Base-by-base conservation (phyloP, 331 rosid species). In the Malus hybrid region DNA sequence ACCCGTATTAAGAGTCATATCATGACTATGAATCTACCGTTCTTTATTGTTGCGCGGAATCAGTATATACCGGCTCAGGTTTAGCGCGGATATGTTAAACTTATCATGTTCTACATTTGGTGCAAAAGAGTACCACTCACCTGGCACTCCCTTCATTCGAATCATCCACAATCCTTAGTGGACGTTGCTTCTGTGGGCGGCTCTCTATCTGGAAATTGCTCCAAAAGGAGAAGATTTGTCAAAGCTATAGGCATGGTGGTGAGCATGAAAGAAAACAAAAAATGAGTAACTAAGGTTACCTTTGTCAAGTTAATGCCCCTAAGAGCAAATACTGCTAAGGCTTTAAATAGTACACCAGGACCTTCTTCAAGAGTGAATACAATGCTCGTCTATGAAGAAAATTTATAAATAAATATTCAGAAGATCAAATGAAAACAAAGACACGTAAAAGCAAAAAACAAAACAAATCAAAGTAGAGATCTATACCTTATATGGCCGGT, bases 291-390 rank as follows among this genome's bases (percentile, higher is more conserved):
- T 55, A 72, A 69, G 53, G 75, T 30, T 71, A 89, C 97, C 94
- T 91, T 93, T 30, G 87, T 75, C 82, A 93, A 83, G 84, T 80
- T 89, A 82, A 93, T 93, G 64, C 85, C 81, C 77, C 98, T 87
- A 63, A 91, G 70, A 75, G 96, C 82, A 84, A 93, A 93, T 68
- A 91, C 93, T 34, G 98, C 91, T 74, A 93, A 76, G 71, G 97
- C 98, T 85, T 93, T 93, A 79, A 91, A 91, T 63, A 93, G 93
- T 46, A 87, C 86, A 55, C 97, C 98, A 1, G 96, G 91, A 60
- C 97, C 97, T 87, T 89, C 97, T 84, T 91, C 93, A 44, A 93
- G 84, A 69, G 93, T 83, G 85, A 93, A 93, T 73, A 88, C 98
- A 69, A 93, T 71, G 82, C 97, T 89, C 30, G 98, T 93, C 98